Percentiles rank a stretch among this genome's conserved stretches.
Conservation (phyloP, 2,329 filamentous ascomycete genomes). For the Penicillium paneum region DNA sequence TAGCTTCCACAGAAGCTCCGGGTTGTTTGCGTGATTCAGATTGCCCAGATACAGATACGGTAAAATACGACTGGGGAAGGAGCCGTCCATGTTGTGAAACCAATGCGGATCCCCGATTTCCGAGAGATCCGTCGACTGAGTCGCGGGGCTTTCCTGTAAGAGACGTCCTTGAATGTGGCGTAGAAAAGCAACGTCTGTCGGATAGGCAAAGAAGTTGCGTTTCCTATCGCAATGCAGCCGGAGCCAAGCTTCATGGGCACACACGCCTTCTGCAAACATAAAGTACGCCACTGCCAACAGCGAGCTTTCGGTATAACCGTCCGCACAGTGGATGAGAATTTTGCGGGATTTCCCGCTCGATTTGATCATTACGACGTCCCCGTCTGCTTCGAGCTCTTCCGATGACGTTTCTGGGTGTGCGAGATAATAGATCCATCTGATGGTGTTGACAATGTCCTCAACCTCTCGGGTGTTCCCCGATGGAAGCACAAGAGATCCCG, state of each 20-base stretch:
- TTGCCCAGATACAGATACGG: constrained; percentile 98
- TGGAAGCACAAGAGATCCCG: constrained; percentile 84
- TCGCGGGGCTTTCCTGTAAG: constrained; percentile 52
- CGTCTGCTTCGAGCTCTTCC: constrained; percentile 49
- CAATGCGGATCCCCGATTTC: constrained; percentile 62
- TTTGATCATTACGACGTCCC: constrained; percentile 54
- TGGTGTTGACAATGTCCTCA: constrained; percentile 79
- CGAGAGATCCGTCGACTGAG: constrained; percentile 23
- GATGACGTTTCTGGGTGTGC: constrained; percentile 58
- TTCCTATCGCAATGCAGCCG: constrained; percentile 73
- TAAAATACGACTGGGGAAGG: constrained; percentile 80
- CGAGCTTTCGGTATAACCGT: constrained; percentile 94
- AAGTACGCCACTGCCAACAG: constrained; percentile 87
- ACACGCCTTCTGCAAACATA: constrained; percentile 81
- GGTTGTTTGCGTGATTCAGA: constrained; percentile 88
- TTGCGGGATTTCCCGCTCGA: constrained; percentile 53
- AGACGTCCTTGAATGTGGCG: constrained; percentile 72
- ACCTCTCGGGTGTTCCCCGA: constrained; percentile 79
- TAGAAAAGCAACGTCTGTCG: constrained; percentile 82
- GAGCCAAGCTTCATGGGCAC: constrained; percentile 83
- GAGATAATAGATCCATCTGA: constrained; percentile 84
- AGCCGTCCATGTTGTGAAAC: constrained; percentile 82
- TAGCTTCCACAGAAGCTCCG: constrained; percentile 71
- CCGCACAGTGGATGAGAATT: constrained; percentile 86
- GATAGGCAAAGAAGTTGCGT: constrained; percentile 95